Percentiles rank a stretch among this genome's conserved stretches.
Evolutionary conservation across 176 grass and related monocot species (phyloP).

Genomic region (Poa pratensis): DNA sequence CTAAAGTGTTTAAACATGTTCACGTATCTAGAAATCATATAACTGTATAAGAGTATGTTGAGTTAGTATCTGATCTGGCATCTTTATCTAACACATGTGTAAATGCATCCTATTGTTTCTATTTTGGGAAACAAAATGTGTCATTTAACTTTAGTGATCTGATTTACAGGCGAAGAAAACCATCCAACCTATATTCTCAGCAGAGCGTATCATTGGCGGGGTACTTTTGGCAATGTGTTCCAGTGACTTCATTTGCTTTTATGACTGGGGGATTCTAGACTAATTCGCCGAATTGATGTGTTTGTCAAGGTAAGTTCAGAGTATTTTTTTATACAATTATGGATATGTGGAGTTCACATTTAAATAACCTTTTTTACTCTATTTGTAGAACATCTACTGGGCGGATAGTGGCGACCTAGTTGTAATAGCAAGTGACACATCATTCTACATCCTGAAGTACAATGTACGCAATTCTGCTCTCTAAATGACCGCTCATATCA

Average conservation of each 20-base stretch:
- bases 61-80: slow-evolving; percentile 10
- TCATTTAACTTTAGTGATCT: slow-evolving; percentile 28
- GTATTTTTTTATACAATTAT: slow-evolving; percentile 3
- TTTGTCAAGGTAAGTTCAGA: slow-evolving; percentile 79
- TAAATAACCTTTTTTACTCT: slow-evolving; percentile 5
- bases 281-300: slow-evolving; percentile 94
- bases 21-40: neutral
- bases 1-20: neutral
- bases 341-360: slow-evolving; percentile 17
- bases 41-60: slow-evolving; percentile 25
- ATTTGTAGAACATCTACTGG: slow-evolving; percentile 89
- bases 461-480: slow-evolving; percentile 68
- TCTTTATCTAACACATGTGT: neutral
- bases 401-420: slow-evolving; percentile 95
- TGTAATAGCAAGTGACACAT: slow-evolving; percentile 79
- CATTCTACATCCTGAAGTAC: slow-evolving; percentile 49
- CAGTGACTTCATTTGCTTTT: slow-evolving; percentile 98
- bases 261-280: slow-evolving; percentile 93
- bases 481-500: slow-evolving; percentile 33
- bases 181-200: slow-evolving; percentile 80
- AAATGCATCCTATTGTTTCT: neutral
- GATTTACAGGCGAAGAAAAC: slow-evolving; percentile 89
- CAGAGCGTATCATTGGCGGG: slow-evolving; percentile 88
- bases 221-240: slow-evolving; percentile 91
- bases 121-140: neutral